phyloP scores from a whole-genome alignment of 2,329 filamentous ascomycete genomes.

The Colletotrichum cereale region DNA sequence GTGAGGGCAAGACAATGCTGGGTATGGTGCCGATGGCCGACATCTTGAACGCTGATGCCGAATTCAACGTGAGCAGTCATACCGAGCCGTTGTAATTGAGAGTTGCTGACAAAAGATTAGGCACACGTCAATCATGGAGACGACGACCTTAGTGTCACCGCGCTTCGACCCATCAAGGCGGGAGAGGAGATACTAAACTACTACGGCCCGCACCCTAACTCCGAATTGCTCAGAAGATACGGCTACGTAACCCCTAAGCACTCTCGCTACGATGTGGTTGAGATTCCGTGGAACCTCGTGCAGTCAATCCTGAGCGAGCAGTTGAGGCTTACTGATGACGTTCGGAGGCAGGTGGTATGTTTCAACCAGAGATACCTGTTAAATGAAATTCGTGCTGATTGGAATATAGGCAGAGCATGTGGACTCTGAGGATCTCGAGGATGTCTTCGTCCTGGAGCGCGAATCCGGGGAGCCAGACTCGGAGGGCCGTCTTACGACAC shows the following conservation, averaged over 20 bases:
- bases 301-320: constrained; percentile 57
- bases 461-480: constrained; percentile 64
- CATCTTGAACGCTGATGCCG: constrained; percentile 88
- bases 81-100: too few species aligned
- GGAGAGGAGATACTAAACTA: constrained; percentile 89
- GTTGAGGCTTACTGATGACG: constrained; percentile 52
- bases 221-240: constrained; percentile 85
- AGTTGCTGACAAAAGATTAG: constrained; percentile 46
- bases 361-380: constrained; percentile 42
- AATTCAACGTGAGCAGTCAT: constrained; percentile 76
- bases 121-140: constrained; percentile 68
- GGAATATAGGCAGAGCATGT: constrained; percentile 54
- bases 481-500: constrained; percentile 58
- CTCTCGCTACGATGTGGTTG: constrained; percentile 83
- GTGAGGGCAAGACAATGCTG: constrained; percentile 70
- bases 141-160: constrained; percentile 75
- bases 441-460: constrained; percentile 77
- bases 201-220: constrained; percentile 86
- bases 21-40: constrained; percentile 94
- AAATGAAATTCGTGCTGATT: constrained; percentile 42
- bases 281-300: constrained; percentile 75
- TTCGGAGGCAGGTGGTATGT: constrained; percentile 59
- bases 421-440: constrained; percentile 77
- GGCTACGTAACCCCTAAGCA: constrained; percentile 89
- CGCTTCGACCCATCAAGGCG: constrained; percentile 74